Evolutionary conservation across 352 stramenopile genomes (phyloP).

Genomic region (Globisporangium lucens): DNA sequence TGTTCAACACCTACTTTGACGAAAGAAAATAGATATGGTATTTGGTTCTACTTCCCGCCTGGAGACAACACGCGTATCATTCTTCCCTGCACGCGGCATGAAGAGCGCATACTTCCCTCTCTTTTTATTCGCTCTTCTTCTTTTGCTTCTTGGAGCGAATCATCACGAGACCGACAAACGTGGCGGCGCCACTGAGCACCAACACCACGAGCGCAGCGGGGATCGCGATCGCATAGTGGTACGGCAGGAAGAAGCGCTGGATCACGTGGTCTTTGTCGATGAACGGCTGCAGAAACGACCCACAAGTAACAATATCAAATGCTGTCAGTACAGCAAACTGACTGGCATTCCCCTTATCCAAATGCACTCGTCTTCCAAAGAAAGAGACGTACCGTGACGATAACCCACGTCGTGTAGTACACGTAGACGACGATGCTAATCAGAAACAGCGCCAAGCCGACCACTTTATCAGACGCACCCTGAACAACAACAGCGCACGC

Average conservation of each 20-base stretch:
- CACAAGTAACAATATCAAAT: background rate
- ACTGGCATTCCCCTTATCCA: background rate
- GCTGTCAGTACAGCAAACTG: background rate
- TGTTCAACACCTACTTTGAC: slow-evolving; percentile 8
- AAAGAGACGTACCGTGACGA: slow-evolving; percentile 68
- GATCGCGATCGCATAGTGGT: slow-evolving; percentile 89
- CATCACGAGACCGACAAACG: slow-evolving; percentile 89
- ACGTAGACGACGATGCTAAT: slow-evolving; percentile 83
- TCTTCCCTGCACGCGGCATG: background rate
- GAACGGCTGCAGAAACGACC: slow-evolving; percentile 61
- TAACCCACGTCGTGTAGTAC: slow-evolving; percentile 91
- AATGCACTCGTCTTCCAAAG: background rate
- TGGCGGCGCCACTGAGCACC: slow-evolving; percentile 78
- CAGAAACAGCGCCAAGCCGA: slow-evolving; percentile 72
- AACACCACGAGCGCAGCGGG: slow-evolving; percentile 82
- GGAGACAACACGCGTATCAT: background rate
- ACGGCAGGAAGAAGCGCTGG: slow-evolving; percentile 84
- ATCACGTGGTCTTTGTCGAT: slow-evolving; percentile 75
- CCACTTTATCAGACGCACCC: slow-evolving; percentile 72
- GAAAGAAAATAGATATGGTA: slow-evolving; percentile 13
- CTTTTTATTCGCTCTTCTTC: slow-evolving; percentile 27
- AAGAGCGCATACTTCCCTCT: background rate
- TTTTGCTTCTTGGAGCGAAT: slow-evolving; percentile 85
- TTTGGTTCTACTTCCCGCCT: background rate
- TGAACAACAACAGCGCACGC: slow-evolving; percentile 15